These are phyloP conservation scores for Houttuynia cordata DNA, from an alignment of 164 flowering plant species.

Conservation along the genomic window DNA sequence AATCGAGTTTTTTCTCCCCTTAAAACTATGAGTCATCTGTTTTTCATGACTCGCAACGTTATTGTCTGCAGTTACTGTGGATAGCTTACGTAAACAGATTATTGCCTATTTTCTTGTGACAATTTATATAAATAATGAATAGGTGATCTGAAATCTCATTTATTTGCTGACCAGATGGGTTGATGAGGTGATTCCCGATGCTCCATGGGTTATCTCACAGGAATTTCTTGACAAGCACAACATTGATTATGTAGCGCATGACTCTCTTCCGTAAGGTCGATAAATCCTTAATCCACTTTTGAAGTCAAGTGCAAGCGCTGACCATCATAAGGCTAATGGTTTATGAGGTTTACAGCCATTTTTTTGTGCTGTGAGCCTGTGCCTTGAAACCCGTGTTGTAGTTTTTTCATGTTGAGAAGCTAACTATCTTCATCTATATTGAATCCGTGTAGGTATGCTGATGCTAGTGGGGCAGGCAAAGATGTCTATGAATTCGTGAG, in stretches of 20 bases:
- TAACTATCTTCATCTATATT: neutral
- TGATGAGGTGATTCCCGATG: slow-evolving; percentile 97
- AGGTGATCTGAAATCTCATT: neutral
- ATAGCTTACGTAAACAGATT: too few species aligned
- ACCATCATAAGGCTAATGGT: neutral
- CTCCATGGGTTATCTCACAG: slow-evolving; percentile 81
- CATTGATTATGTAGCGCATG: slow-evolving; percentile 93
- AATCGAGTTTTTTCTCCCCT: slow-evolving; percentile 8
- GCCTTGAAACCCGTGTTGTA: neutral
- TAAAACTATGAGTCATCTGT: slow-evolving; percentile 7
- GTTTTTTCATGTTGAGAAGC: slow-evolving; percentile 1
- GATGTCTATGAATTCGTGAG: slow-evolving; percentile 20
- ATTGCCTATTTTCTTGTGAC: neutral
- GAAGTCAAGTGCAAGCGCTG: neutral
- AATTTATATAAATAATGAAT: too few species aligned
- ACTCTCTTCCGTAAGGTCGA: slow-evolving; percentile 89
- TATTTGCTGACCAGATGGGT: slow-evolving; percentile 64
- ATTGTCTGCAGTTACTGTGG: neutral
- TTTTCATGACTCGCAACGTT: neutral
- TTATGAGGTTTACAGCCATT: neutral
- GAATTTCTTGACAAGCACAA: slow-evolving; percentile 83
- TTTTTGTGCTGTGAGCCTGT: neutral
- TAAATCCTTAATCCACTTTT: slow-evolving; percentile 4
- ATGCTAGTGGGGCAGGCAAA: slow-evolving; percentile 21
- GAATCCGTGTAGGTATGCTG: slow-evolving; percentile 13